Base-by-base conservation (phyloP, 2,329 filamentous ascomycete species). In the Alternaria brassicae region DNA sequence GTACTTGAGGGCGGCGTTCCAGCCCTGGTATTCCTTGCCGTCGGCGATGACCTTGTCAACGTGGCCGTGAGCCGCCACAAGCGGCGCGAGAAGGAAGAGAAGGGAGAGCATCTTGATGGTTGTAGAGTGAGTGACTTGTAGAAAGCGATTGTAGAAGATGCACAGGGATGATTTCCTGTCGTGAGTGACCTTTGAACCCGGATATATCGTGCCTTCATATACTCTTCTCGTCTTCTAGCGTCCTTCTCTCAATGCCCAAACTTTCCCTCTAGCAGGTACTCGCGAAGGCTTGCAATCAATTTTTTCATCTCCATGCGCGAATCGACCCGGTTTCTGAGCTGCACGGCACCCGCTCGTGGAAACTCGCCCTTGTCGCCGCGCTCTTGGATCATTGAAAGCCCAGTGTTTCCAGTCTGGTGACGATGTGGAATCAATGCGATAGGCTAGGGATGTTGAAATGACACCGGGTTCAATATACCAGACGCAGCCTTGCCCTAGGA, bases 1-100 rank as follows among this genome's bases (percentile, higher is more conserved):
- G 65, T 73, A 76, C 50, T 68, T 63, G 45, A 73, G 60, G 5
- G 63, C 67, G 10, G 73, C 68, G 53, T 75, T 71, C 70, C 70
- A 76, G 30, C 74, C 74, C 15, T 64, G 59, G 65, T 73, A 76
- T 49, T 61, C 65, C 19, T 58, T 62, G 57, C 72, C 68, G 48
- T 72, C 71, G 32, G 67, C 72, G 40, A 69, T 48, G 60, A 76
- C 71, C 30, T 63, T 67, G 10, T 62, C 58, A 49, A 77, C 71
- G 54, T 74, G 69, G 45, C 74, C 73, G 62, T 77, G 74, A 34
- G 71, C 73, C 40, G 72, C 56, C 36, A 67, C 63, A 23, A 74
- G 66, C 17, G 71, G 60, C 27, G 63, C 56, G n/a, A 67, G 52
- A 41, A 66, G 55, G 28, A 69, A 34, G 48, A 66, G 27, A 48